Conservation (phyloP, 164 flowering plant species). For the Vitis labrusca region DNA sequence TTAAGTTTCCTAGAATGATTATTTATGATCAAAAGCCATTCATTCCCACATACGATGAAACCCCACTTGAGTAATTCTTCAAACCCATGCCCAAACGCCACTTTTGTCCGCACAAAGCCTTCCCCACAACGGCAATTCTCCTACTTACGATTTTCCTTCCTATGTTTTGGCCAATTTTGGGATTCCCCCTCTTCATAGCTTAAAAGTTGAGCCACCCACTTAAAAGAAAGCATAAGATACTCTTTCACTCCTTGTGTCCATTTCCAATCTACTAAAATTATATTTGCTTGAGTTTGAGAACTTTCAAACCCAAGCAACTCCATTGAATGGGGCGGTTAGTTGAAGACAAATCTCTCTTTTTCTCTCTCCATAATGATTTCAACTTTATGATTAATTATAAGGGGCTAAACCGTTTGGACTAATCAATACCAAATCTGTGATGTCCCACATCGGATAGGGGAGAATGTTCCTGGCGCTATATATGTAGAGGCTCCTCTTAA, state of each 20-base stretch:
- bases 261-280: neutral
- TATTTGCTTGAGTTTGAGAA: constrained; percentile 29
- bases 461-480: no score
- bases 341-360: constrained; percentile 3
- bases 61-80: no score
- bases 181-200: neutral
- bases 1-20: neutral
- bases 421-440: no score
- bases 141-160: neutral
- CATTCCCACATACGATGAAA: no score
- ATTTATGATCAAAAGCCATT: neutral
- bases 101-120: neutral
- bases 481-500: no score
- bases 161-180: neutral
- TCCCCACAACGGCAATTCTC: neutral
- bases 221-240: neutral
- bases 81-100: no score
- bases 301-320: constrained; percentile 34
- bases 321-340: neutral
- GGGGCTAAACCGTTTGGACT: no score
- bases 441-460: no score
- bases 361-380: neutral
- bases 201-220: constrained; percentile 11
- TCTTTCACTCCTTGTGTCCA: no score
- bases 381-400: no score